phyloP scores from a whole-genome alignment of 176 grass and related monocot species.

The Coix lacrymajobi region DNA sequence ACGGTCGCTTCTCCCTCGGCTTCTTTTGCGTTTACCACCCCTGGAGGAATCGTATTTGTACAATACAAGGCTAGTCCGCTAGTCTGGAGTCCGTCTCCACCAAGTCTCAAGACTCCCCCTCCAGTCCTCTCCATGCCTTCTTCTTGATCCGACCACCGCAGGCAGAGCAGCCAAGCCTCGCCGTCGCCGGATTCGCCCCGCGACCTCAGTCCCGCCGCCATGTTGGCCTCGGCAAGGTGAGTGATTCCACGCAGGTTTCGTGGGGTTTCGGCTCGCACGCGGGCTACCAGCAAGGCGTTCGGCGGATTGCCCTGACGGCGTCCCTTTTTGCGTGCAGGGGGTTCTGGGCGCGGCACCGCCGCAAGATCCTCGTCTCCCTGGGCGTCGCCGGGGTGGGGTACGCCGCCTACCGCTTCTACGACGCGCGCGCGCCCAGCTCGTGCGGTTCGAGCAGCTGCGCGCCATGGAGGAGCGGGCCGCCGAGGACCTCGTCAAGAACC shows the following conservation, averaged over 20 bases:
- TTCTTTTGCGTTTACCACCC: no score
- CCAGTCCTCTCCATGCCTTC: neutral
- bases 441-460: constrained; percentile 36
- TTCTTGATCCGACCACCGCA: constrained; percentile 2
- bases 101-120: neutral
- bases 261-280: neutral
- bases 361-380: constrained; percentile 44
- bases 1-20: no score
- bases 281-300: neutral
- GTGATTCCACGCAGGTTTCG: neutral
- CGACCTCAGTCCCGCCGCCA: neutral
- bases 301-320: constrained; percentile 5
- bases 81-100: neutral
- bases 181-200: neutral
- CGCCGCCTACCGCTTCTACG: constrained; percentile 43
- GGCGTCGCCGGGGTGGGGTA: constrained; percentile 37
- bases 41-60: no score
- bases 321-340: constrained; percentile 18
- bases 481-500: constrained; percentile 39
- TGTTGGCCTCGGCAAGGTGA: constrained; percentile 34
- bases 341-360: constrained; percentile 44
- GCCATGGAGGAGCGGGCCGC: constrained; percentile 30
- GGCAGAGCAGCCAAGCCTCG: neutral
- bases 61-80: no score
- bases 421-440: constrained; percentile 28